These are phyloP conservation scores for Mucor racemosus DNA, from an alignment of 371 early-diverging fungal genomes.

Conservation along the genomic window DNA sequence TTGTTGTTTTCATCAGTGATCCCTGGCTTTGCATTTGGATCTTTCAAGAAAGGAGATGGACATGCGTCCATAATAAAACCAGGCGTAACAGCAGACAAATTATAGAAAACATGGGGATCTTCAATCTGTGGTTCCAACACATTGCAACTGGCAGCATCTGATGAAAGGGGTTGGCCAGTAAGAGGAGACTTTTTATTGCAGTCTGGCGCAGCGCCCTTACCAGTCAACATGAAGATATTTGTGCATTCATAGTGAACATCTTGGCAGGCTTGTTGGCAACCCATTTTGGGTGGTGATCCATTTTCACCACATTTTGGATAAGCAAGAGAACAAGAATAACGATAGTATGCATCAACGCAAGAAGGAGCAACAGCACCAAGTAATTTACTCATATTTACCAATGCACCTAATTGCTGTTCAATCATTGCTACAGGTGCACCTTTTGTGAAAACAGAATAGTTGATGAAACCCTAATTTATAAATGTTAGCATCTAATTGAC, in stretches of 20 bases:
- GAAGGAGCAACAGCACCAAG: constrained; percentile 31
- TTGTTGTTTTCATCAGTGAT: constrained; percentile 21
- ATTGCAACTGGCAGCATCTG: constrained; percentile 48
- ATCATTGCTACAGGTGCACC: constrained; percentile 24
- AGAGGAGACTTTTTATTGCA: constrained; percentile 40
- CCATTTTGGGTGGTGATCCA: constrained; percentile 31
- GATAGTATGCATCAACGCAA: constrained; percentile 47
- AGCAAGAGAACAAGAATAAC: constrained; percentile 43
- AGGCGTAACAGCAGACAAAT: constrained; percentile 34
- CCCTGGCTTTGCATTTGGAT: constrained; percentile 31
- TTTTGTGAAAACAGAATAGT: constrained; percentile 40
- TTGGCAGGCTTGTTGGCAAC: constrained; percentile 58
- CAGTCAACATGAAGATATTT: constrained; percentile 41
- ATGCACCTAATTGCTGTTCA: constrained; percentile 27
- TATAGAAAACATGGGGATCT: constrained; percentile 21
- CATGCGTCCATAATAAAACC: constrained; percentile 39
- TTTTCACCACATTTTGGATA: constrained; percentile 41
- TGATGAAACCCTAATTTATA: constrained; percentile 32
- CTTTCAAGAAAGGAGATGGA: constrained; percentile 46
- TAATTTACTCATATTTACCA: constrained; percentile 10
- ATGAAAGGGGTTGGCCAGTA: constrained; percentile 38
- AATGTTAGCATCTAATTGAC: constrained; percentile 8
- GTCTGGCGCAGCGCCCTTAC: constrained; percentile 47
- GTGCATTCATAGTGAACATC: constrained; percentile 37
- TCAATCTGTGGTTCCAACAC: constrained; percentile 30